phyloP scores from a whole-genome alignment of 306 rosid species.

The Hippophae tibetana region DNA sequence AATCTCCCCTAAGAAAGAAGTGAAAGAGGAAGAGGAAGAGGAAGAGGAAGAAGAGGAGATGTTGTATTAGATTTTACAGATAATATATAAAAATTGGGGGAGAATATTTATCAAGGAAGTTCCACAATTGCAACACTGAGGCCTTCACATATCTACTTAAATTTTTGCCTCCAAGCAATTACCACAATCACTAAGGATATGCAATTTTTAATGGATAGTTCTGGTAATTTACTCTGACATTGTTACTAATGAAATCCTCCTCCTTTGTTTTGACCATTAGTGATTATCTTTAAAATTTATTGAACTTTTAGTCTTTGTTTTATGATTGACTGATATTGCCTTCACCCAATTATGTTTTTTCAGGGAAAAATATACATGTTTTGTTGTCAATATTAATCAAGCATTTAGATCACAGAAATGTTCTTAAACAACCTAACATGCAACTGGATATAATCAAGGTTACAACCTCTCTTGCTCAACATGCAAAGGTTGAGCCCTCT shows the following conservation, averaged over 20 bases:
- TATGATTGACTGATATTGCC: too few relatives aligned
- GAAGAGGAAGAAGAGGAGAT: too few relatives aligned
- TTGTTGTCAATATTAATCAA: slow-evolving; percentile 71
- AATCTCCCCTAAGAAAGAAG: too few relatives aligned
- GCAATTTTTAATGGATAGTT: slow-evolving; percentile 62
- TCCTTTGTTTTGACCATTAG: slow-evolving; percentile 9
- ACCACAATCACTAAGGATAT: slow-evolving; percentile 34
- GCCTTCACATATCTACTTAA: too few relatives aligned
- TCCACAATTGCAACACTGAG: too few relatives aligned
- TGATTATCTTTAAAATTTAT: not conserved
- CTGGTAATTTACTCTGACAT: slow-evolving; percentile 39
- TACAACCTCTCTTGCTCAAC: slow-evolving; percentile 58
- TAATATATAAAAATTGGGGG: too few relatives aligned
- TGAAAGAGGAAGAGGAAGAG: too few relatives aligned
- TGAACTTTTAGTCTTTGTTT: not conserved
- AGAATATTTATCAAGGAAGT: too few relatives aligned
- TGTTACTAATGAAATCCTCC: slow-evolving; percentile 12
- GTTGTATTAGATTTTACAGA: too few relatives aligned
- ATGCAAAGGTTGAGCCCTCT: slow-evolving; percentile 68
- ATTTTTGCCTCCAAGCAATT: too few relatives aligned
- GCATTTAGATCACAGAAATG: slow-evolving; percentile 83
- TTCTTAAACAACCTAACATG: slow-evolving; percentile 64
- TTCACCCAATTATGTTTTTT: not conserved
- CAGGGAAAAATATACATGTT: slow-evolving; percentile 77
- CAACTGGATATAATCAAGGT: slow-evolving; percentile 81